Percentiles rank a stretch among this genome's conserved stretches.
phyloP scores from a whole-genome alignment of 2,329 filamentous ascomycete species.

The Trichoderma afroharzianum region DNA sequence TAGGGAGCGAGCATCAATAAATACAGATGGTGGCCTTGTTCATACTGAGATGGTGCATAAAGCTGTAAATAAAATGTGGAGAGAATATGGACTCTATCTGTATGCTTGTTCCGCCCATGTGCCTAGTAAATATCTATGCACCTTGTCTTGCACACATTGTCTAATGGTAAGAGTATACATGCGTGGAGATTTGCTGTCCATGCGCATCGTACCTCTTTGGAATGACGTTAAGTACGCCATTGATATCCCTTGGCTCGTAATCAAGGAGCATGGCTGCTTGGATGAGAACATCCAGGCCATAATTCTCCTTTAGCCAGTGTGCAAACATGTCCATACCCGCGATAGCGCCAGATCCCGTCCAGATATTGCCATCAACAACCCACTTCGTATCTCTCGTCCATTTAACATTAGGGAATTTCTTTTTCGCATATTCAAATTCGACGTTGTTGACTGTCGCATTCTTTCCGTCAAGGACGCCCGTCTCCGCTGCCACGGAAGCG shows the following conservation, averaged over 20 bases:
- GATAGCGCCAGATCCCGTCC: constrained; percentile 43
- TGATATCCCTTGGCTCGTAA: constrained; percentile 34
- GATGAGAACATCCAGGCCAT: constrained; percentile 29
- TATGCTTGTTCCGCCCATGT: background rate
- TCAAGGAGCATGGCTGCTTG: constrained; percentile 28
- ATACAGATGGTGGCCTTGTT: background rate
- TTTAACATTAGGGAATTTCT: constrained; percentile 37
- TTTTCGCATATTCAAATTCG: constrained; percentile 28
- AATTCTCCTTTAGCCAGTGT: constrained; percentile 37
- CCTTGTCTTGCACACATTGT: background rate
- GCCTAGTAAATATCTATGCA: background rate
- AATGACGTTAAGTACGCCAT: constrained; percentile 30
- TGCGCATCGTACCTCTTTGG: constrained; percentile 26
- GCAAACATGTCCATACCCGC: constrained; percentile 45
- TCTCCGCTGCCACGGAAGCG: constrained; percentile 27
- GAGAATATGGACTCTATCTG: background rate
- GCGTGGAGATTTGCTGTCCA: constrained; percentile 30
- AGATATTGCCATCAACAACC: constrained; percentile 43
- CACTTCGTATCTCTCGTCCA: constrained; percentile 44
- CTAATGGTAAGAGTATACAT: constrained; percentile 16
- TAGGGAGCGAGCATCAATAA: background rate
- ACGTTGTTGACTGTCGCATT: constrained; percentile 42
- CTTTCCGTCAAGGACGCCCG: constrained; percentile 40
- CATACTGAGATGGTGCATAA: background rate
- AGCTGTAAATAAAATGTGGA: background rate